Evolutionary conservation across 176 grass and related monocot genomes (phyloP).

Genomic region (Alopecurus myosuroides): DNA sequence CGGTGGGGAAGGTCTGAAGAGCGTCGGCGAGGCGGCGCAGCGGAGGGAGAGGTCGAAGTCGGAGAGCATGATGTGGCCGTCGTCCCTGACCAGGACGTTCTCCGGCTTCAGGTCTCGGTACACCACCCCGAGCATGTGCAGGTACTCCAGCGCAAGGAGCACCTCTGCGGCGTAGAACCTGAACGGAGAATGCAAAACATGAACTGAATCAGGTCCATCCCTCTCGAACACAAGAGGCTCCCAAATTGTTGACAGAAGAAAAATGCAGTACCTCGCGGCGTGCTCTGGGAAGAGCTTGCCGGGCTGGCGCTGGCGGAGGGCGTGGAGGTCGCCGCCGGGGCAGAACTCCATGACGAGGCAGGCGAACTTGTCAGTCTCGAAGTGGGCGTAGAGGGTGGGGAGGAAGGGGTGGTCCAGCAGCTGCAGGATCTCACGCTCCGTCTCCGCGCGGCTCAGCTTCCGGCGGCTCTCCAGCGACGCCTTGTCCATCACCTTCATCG

Average conservation of each 20-base stretch:
- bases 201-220: not conserved
- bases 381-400: constrained; percentile 58
- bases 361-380: constrained; percentile 63
- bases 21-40: constrained; percentile 51
- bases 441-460: constrained; percentile 59
- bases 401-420: constrained; percentile 72
- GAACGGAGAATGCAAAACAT: not conserved
- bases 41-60: constrained; percentile 72
- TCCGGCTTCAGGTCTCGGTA: constrained; percentile 72
- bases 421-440: constrained; percentile 65
- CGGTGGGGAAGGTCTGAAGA: constrained; percentile 35
- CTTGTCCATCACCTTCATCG: constrained; percentile 73
- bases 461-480: constrained; percentile 57
- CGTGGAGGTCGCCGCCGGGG: constrained; percentile 89
- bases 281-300: constrained; percentile 65
- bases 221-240: not conserved
- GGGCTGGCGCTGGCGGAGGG: constrained; percentile 70
- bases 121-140: constrained; percentile 70
- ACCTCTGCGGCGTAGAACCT: constrained; percentile 66
- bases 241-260: not conserved
- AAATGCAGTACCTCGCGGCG: constrained; percentile 42
- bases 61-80: constrained; percentile 72
- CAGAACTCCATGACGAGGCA: constrained; percentile 99
- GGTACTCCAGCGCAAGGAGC: constrained; percentile 61
- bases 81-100: constrained; percentile 62